Conservation (phyloP, 352 stramenopile species). For the Phytopythium mirpurense region DNA sequence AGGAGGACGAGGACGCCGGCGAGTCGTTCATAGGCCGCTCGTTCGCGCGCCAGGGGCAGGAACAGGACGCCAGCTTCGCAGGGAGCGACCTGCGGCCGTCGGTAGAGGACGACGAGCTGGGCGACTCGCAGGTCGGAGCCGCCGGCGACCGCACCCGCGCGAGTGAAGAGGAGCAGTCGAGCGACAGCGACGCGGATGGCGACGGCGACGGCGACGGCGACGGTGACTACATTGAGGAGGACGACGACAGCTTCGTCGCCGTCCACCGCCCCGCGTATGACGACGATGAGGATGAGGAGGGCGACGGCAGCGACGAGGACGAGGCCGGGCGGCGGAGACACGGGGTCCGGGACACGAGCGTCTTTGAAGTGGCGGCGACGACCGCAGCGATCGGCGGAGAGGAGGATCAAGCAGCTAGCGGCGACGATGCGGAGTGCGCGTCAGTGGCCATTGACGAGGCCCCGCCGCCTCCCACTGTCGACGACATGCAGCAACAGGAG, state of each 20-base stretch:
- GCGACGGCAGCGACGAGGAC: not conserved
- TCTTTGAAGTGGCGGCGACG: not conserved
- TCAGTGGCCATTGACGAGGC: not conserved
- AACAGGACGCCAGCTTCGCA: not conserved
- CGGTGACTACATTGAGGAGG: conserved; percentile 5
- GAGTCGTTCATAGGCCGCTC: not conserved
- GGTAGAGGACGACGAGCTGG: not conserved
- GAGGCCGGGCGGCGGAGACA: conserved; percentile 1
- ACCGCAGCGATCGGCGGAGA: not conserved
- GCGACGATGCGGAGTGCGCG: not conserved
- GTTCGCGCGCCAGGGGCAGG: not conserved
- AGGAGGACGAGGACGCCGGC: not conserved
- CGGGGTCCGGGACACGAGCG: conserved; percentile 3
- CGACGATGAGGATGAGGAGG: not conserved
- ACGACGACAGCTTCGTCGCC: conserved; percentile 5
- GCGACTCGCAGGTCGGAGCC: not conserved
- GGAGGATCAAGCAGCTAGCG: not conserved
- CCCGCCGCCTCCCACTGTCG: not conserved
- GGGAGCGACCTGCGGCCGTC: not conserved
- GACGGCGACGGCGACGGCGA: not conserved
- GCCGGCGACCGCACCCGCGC: not conserved
- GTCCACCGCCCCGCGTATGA: not conserved
- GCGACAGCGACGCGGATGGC: no score
- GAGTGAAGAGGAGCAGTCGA: not conserved
- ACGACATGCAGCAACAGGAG: not conserved